phyloP scores from a whole-genome alignment of 192 early-diverging fungal species.

The Coemansia javaensis region DNA sequence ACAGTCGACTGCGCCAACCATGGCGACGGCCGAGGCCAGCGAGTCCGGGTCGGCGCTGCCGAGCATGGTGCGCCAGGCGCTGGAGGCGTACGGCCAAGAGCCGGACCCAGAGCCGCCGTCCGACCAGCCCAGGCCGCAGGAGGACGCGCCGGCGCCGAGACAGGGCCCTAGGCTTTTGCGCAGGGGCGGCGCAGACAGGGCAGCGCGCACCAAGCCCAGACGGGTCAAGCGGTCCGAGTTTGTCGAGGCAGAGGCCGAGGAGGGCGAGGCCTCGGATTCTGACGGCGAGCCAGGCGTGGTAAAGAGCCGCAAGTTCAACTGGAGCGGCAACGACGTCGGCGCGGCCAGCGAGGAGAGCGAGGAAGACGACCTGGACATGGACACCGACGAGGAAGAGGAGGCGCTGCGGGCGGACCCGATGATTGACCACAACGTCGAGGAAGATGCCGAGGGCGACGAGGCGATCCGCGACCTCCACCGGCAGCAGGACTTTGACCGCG shows the following conservation, averaged over 20 bases:
- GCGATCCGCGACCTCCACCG: slow-evolving; percentile 38
- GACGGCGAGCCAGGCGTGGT: slow-evolving; percentile 8
- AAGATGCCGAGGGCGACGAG: slow-evolving; percentile 17
- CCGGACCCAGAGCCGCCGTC: neutral
- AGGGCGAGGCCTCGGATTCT: slow-evolving; percentile 38
- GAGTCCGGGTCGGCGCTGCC: slow-evolving; percentile 4
- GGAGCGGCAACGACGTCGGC: slow-evolving; percentile 9
- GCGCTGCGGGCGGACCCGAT: slow-evolving; percentile 39
- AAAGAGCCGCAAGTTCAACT: slow-evolving; percentile 31
- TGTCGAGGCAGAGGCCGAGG: slow-evolving; percentile 49
- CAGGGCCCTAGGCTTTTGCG: slow-evolving; percentile 8
- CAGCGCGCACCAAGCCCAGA: neutral
- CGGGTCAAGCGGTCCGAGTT: slow-evolving; percentile 33
- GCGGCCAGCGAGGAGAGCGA: slow-evolving; percentile 4
- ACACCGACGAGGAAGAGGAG: slow-evolving; percentile 35
- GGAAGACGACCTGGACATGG: slow-evolving; percentile 27
- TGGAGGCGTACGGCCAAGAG: slow-evolving; percentile 2
- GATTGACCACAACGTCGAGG: slow-evolving; percentile 28
- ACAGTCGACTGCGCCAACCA: slow-evolving; percentile 15
- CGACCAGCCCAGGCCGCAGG: neutral
- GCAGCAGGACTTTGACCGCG: slow-evolving; percentile 29
- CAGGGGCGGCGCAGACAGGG: neutral
- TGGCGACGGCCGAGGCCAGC: slow-evolving; percentile 3
- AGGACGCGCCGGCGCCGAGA: neutral
- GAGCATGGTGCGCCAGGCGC: slow-evolving; percentile 27